Base-by-base conservation (phyloP, 2,329 filamentous ascomycete species). In the Neoarthrinium moseri region DNA sequence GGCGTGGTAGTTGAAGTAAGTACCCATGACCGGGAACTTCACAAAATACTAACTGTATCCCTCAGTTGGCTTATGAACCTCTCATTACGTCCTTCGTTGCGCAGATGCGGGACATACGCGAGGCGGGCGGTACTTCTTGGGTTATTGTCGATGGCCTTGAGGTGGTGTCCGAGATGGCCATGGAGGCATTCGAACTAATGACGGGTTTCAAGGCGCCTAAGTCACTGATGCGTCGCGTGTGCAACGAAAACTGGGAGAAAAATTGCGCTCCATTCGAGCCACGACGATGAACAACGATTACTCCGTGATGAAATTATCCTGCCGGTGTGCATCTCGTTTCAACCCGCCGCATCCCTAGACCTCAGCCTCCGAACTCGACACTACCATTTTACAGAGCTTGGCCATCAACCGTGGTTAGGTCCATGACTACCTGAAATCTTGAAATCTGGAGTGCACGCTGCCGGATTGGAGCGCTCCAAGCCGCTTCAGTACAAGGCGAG, bases 161-260 rank as follows among this genome's bases (percentile, higher is more conserved):
- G 53, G 80, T 89, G 34, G 72, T 90, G 13, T 79, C 82, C 4
- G 87, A 90, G 62, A 87, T 89, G 70, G 86, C 84, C 1, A 86
- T 86, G 61, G 86, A 86, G 24, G 84, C 88, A 45, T 90, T 89
- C 58, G 86, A 90, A 65, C 68, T 89, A 18, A 86, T 89, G 70
- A 89, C 86, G 0, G 86, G 86, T 5, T 77, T 86, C 37, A 78
- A 84, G 62, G 86, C 86, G 13, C 87, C 87, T 2, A 77, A 83
- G 45, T 71, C 77, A 36, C 64, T 86, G 20, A 90, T 90, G 86
- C 77, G 82, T 50, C 71, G 77, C 43, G 80, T 84, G 47, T 73
- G 71, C 45, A 62, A 70, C 22, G 65, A 65, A 51, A 68, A 66
- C 0, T 73, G 70, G 70, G 65, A 68, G 49, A 62, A 62, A 48